Base-by-base conservation (phyloP, 495 filamentous ascomycete species). In the Talaromyces liani region DNA sequence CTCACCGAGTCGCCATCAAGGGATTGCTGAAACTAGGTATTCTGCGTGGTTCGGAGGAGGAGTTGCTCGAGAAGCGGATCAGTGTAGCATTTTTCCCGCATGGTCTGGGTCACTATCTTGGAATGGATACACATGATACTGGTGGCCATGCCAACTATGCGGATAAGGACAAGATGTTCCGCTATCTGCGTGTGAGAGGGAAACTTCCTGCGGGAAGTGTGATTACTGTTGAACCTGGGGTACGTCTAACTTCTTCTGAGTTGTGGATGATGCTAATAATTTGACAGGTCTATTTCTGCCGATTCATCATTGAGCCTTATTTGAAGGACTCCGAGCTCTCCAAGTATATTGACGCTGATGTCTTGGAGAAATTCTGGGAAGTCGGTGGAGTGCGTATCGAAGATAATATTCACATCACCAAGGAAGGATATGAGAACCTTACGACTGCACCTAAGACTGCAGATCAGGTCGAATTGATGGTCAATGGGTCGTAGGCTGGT, bases 121-220 rank as follows among this genome's bases (percentile, higher is more conserved):
- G 93, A 58, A 90, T 97, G 89, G 93, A 97, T 73, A 96, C 91
- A 6, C 93, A 97, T 75, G 93, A 97, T 70, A 90, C 88, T 1
- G 93, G 92, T 63, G 93, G 92, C 20, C 85, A 94, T 71, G 82
- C 92, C 2, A 90, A 97, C 72, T 96, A 96, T 66, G 78, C 78
- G 47, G 95, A 98, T 69, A 76, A 79, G 66, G 93, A 99, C 73
- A 72, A 84, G 49, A 88, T 97, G 84, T 96, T 94, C 72, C 80
- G 81, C 25, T 96, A 95, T 66, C 76, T 99, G 49, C 82, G 94
- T 56, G 88, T 96, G n/a, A 76, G 94, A 51, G 88, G 91, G 10
- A 80, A 72, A 22, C 67, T 96, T 57, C 90, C 91, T 14, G 88
- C 85, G 1, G 87, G 88, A 24, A 86, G 87, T 51, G 89, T 97